Evolutionary conservation across 2,329 filamentous ascomycete genomes (phyloP), one percentile per base, ranked within the genome.

Genomic region (Colletotrichum somersetense): DNA sequence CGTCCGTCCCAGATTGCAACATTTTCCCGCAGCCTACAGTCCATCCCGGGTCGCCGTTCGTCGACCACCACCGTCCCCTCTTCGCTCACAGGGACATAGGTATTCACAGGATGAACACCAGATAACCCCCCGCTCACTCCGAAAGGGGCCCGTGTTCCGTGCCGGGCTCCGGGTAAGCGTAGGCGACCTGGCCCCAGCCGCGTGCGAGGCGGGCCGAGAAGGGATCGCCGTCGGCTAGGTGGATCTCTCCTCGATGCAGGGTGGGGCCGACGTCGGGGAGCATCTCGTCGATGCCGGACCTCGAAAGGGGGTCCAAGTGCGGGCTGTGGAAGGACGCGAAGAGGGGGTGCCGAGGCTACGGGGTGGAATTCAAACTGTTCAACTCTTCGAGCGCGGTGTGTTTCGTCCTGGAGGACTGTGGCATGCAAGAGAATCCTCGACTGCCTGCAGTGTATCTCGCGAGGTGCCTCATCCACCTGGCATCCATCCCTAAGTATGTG

Each of bases 61-160:
- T 50, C 40, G n/a, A 38, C 50, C 56, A 5, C 74, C 66, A 35
- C 65, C 46, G 65, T 61, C 0, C 66, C 73, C 23, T 66, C 55
- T 48, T 48, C 59, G 33, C 66, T 61, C 16, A 77, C 73, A 23
- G 73, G 75, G 42, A 78, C 75, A 3, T 20, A 61, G 26, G 26
- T 30, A 30, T 30, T 30, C 74, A 75, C 7, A 76, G 63, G 67
- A 80, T 77, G 66, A 80, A 81, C 77, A 79, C 80, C 68, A 83
- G 75, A 71, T 81, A 84, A 30, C 26, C 5, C 81, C 81, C 6
- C 77, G 61, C 42, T 77, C 75, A 35, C 78, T 80, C 66, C 72
- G 74, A 69, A 82, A 83, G 16, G 80, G 82, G 0, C 81, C 82
- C 82, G 76, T 83, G 80, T 71, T 80, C 74, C 81, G 82, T 83